Conservation (phyloP, 148 eudicot genomes). For the Rhododendron henanense region DNA sequence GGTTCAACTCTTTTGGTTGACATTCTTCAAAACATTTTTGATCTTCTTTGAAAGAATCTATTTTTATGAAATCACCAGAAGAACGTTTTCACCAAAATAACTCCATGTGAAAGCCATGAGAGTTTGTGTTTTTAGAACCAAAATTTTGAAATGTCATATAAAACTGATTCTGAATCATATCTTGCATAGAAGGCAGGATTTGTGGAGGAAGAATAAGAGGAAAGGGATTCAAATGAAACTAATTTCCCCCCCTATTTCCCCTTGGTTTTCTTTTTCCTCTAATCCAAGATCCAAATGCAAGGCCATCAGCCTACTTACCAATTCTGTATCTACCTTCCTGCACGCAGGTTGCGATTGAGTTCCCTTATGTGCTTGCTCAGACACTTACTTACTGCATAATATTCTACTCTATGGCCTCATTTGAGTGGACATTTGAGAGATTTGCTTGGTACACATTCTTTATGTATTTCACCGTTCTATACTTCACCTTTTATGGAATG, state of each 20-base stretch:
- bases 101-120: background rate
- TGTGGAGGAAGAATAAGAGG: background rate
- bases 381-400: slow-evolving; percentile 70
- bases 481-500: slow-evolving; percentile 98
- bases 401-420: slow-evolving; percentile 83
- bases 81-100: background rate
- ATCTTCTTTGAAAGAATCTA: background rate
- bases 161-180: background rate
- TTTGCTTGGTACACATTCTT: slow-evolving; percentile 76
- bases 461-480: slow-evolving; percentile 78
- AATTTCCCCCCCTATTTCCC: background rate
- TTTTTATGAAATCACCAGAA: background rate
- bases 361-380: slow-evolving; percentile 90
- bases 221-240: background rate
- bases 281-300: background rate
- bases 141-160: background rate
- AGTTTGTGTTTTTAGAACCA: background rate
- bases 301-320: background rate
- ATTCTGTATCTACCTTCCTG: slow-evolving; percentile 3
- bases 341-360: slow-evolving; percentile 87
- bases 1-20: background rate
- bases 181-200: background rate
- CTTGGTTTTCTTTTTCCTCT: background rate
- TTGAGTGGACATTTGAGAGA: slow-evolving; percentile 71
- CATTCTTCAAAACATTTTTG: background rate